phyloP scores from a whole-genome alignment of 2,329 filamentous ascomycete species.

The Fusarium goolgardi region DNA sequence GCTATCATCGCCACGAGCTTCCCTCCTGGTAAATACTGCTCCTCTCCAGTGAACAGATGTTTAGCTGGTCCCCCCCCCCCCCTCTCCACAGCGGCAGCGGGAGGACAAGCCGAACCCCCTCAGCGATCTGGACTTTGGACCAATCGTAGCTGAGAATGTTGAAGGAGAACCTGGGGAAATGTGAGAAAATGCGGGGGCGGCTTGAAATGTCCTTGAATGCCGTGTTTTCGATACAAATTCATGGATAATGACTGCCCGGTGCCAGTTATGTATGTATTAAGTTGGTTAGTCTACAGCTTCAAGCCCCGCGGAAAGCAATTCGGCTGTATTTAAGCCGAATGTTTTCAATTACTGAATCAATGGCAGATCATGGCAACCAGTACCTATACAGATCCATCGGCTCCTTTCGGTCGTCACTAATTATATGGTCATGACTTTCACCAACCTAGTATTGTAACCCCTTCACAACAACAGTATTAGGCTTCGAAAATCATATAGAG shows the following conservation, averaged over 20 bases:
- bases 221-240: constrained; percentile 5
- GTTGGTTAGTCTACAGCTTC: background rate
- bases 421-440: background rate
- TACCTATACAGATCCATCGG: too few species aligned
- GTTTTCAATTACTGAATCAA: background rate
- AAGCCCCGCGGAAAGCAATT: constrained; percentile 10
- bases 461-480: too few species aligned
- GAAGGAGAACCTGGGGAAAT: constrained; percentile 45
- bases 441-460: background rate
- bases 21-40: constrained; percentile 19
- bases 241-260: background rate
- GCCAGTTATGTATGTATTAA: background rate
- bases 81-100: constrained; percentile 28
- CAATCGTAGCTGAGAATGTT: constrained; percentile 24
- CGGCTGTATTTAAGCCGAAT: constrained; percentile 19
- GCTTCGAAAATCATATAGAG: too few species aligned
- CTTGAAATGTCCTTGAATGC: constrained; percentile 7
- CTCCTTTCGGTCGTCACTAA: background rate
- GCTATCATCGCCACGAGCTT: constrained; percentile 37
- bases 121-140: constrained; percentile 19
- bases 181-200: constrained; percentile 47
- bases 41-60: constrained; percentile 12
- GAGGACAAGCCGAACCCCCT: constrained; percentile 33
- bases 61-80: constrained; percentile 12
- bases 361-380: background rate